These are phyloP conservation scores for Dactylellina cionopaga DNA, from an alignment of 2,329 filamentous ascomycete species.

Conservation along the genomic window DNA sequence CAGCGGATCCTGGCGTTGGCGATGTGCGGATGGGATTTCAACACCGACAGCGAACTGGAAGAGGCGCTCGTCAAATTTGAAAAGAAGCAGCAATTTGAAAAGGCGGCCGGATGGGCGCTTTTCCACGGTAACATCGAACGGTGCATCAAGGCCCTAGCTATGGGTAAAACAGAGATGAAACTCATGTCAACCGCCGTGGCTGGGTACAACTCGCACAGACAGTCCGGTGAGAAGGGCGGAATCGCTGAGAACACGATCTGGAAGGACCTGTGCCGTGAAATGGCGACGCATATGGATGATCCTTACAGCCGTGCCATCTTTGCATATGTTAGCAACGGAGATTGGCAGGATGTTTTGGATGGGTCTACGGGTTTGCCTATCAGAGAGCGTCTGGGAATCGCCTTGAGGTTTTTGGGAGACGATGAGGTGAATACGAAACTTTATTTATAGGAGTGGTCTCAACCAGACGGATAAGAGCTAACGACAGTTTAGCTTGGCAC, in stretches of 20 bases:
- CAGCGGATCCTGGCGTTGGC: constrained; percentile 79
- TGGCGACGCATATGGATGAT: constrained; percentile 72
- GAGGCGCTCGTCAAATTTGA: constrained; percentile 63
- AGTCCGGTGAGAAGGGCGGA: constrained; percentile 40
- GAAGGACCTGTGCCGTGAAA: constrained; percentile 66
- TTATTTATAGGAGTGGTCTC: neutral
- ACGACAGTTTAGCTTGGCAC: constrained; percentile 66
- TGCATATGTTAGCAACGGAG: constrained; percentile 77
- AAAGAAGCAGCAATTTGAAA: constrained; percentile 70
- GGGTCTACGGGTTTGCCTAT: constrained; percentile 76
- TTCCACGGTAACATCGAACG: constrained; percentile 71
- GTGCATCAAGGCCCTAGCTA: constrained; percentile 54
- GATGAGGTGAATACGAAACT: constrained; percentile 59
- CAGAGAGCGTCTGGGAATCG: constrained; percentile 77
- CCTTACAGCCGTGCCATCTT: constrained; percentile 83
- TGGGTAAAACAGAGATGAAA: constrained; percentile 56
- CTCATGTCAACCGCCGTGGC: constrained; percentile 57
- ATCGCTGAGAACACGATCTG: constrained; percentile 64
- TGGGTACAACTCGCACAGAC: constrained; percentile 56
- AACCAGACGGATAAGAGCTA: neutral
- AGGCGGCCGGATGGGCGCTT: constrained; percentile 78
- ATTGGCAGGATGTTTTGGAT: constrained; percentile 78
- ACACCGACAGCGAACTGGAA: constrained; percentile 65
- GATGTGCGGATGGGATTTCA: constrained; percentile 75
- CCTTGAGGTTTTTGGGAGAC: constrained; percentile 73